Percentiles rank a stretch among this genome's conserved stretches.
Conservation (phyloP, 352 stramenopile species). For the Phytophthora ramorum region DNA sequence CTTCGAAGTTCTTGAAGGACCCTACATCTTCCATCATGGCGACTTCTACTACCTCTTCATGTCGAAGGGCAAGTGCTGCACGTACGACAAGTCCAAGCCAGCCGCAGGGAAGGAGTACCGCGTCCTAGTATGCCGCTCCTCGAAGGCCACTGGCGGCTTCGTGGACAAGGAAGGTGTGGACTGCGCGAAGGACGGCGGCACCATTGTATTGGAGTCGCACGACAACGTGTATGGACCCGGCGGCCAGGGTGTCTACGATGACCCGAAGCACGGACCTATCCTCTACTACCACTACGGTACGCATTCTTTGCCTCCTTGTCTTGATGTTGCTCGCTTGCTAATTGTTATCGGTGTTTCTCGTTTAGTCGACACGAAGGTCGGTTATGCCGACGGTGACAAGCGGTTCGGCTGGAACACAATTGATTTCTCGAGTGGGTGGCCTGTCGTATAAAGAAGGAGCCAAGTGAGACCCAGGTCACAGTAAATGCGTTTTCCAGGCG, state of each 20-base stretch:
- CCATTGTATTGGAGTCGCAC: conserved; percentile 50
- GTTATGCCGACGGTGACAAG: conserved; percentile 55
- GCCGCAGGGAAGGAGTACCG: conserved; percentile 53
- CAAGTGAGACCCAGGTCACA: not conserved
- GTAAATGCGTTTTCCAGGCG: too few species aligned
- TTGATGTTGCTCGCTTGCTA: not conserved
- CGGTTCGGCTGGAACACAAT: conserved; percentile 59
- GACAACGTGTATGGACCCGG: conserved; percentile 48
- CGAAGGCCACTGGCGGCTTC: conserved; percentile 40
- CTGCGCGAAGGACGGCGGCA: conserved; percentile 44
- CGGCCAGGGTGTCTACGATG: conserved; percentile 53
- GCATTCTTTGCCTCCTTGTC: not conserved
- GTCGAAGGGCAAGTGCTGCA: conserved; percentile 53
- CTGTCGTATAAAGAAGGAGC: conserved; percentile 31
- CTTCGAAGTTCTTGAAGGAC: conserved; percentile 44
- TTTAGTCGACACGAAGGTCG: conserved; percentile 48
- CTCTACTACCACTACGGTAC: conserved; percentile 65
- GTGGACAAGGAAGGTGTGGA: conserved; percentile 42
- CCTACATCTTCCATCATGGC: conserved; percentile 47
- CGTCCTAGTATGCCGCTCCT: conserved; percentile 51
- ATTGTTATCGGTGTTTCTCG: not conserved
- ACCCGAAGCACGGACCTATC: conserved; percentile 48
- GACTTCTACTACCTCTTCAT: conserved; percentile 56
- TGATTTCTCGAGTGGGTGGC: conserved; percentile 52
- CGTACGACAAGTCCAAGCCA: conserved; percentile 34